Evolutionary conservation across 2,329 filamentous ascomycete genomes (phyloP), one percentile per base, ranked within the genome.

Genomic region (Alternaria sp.): DNA sequence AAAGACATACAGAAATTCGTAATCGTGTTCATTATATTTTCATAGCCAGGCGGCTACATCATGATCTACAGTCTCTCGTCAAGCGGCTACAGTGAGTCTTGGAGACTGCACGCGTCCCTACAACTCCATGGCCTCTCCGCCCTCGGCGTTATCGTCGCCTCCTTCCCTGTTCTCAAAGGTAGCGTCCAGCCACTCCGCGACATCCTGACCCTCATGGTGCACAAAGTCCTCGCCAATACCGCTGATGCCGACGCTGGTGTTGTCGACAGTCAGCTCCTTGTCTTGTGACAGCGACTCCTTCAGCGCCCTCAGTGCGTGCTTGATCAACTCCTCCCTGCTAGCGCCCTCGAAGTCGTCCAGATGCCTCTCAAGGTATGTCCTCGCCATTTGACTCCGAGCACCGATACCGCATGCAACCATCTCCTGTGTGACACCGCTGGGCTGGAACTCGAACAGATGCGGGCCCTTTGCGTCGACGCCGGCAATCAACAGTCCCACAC

Each of bases 361-460:
- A 82, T 97, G 92, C 77, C 93, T 88, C 87, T 99, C 96, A 60
- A 99, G 86, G 82, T 99, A 99, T 67, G 96, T 99, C 77, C 96
- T 87, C 23, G 96, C 96, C 93, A 98, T 98, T 85, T 99, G 96
- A 81, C 92, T 96, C 74, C 96, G 88, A 51, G 96, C 96, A 57
- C 96, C 96, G 80, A 99, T 99, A 63, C 94, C 95, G 79, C 95
- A 97, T 23, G 96, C 96, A 54, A 92, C 81, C 93, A 98, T 98
- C 87, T 99, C 96, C 79, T 97, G 92, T 74, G 94, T 97, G 87
- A 98, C 91, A 51, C 96, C 96, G 58, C 89, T 93, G 11, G 96
- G 96, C 84, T 97, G 95, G 87, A 99, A 99, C 83, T 99, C 96
- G 83, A 97, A 99, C 67, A 99, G 88, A 84, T 99, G 96, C 43